A percentile compares a stretch with the other conserved stretches of the same genome.
These are phyloP conservation scores for Kazachstania martiniae DNA, from an alignment of 805 yeast genomes.

Conservation along the genomic window DNA sequence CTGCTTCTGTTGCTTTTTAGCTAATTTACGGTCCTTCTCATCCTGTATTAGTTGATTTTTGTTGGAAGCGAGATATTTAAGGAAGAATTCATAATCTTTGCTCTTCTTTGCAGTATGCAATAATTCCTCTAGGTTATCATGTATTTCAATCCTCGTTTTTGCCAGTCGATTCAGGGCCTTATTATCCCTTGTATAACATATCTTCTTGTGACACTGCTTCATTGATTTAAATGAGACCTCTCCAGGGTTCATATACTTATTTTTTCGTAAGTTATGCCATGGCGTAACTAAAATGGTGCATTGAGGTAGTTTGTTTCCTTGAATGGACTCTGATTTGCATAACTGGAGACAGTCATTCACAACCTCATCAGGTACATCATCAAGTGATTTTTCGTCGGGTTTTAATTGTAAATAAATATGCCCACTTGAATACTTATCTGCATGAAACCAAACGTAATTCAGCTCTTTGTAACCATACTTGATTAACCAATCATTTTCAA, in stretches of 20 bases:
- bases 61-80: constrained; percentile 9
- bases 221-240: constrained; percentile 64
- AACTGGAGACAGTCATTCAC: constrained; percentile 54
- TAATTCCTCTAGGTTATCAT: constrained; percentile 21
- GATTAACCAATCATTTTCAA: constrained; percentile 53
- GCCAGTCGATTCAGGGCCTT: constrained; percentile 48
- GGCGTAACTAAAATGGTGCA: constrained; percentile 64
- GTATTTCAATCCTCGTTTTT: constrained; percentile 50
- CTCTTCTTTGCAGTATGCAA: constrained; percentile 24
- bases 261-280: constrained; percentile 55
- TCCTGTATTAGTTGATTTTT: constrained; percentile 13
- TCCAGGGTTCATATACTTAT: constrained; percentile 66
- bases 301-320: constrained; percentile 60
- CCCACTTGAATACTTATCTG: constrained; percentile 65
- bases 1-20: constrained; percentile 11
- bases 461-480: constrained; percentile 55
- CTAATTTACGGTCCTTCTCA: constrained; percentile 15
- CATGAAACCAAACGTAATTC: constrained; percentile 61
- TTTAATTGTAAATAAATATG: constrained; percentile 59
- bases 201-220: constrained; percentile 40
- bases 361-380: constrained; percentile 40
- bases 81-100: constrained; percentile 20
- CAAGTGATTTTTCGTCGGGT: constrained; percentile 34
- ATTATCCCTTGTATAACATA: constrained; percentile 47
- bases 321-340: constrained; percentile 67